Evolutionary conservation across 768 basidiomycete genomes (phyloP).

Genomic region (Boletus sensibilis): DNA sequence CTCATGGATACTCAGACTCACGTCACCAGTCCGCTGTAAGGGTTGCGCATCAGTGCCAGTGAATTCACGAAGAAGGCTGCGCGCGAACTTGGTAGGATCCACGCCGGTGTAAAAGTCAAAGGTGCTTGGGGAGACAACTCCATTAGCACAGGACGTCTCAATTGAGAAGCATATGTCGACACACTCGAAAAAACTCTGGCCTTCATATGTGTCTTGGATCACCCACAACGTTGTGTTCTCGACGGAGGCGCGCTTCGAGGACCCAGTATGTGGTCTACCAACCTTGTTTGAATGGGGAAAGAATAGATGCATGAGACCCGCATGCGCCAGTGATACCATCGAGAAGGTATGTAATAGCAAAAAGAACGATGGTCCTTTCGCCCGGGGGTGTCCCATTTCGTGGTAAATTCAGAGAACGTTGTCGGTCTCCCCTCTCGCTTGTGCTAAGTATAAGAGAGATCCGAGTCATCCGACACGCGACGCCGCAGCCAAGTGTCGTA

Average conservation of each 20-base stretch:
- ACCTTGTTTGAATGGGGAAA: neutral
- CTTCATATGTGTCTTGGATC: constrained; percentile 63
- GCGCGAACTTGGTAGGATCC: constrained; percentile 62
- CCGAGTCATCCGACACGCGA: too few relatives aligned
- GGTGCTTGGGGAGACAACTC: constrained; percentile 37
- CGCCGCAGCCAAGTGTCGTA: constrained; percentile 20
- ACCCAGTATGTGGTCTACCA: neutral
- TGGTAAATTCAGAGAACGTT: constrained; percentile 8
- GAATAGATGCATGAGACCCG: constrained; percentile 2
- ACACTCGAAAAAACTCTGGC: constrained; percentile 69
- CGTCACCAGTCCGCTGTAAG: constrained; percentile 65
- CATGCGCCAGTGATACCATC: constrained; percentile 15
- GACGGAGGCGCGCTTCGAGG: constrained; percentile 17
- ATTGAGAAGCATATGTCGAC: constrained; percentile 22
- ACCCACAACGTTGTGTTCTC: constrained; percentile 57
- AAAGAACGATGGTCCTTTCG: constrained; percentile 9
- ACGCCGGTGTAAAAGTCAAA: constrained; percentile 57
- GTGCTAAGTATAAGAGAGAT: constrained; percentile 2
- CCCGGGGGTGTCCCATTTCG: constrained; percentile 13
- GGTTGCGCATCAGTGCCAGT: constrained; percentile 13
- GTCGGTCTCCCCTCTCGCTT: neutral
- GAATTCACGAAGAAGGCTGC: constrained; percentile 6
- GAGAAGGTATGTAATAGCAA: constrained; percentile 16
- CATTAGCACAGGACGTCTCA: constrained; percentile 2
- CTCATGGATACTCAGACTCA: constrained; percentile 36